phyloP scores from a whole-genome alignment of 2,329 filamentous ascomycete species.

The Zelopaecilomyces penicillatus region DNA sequence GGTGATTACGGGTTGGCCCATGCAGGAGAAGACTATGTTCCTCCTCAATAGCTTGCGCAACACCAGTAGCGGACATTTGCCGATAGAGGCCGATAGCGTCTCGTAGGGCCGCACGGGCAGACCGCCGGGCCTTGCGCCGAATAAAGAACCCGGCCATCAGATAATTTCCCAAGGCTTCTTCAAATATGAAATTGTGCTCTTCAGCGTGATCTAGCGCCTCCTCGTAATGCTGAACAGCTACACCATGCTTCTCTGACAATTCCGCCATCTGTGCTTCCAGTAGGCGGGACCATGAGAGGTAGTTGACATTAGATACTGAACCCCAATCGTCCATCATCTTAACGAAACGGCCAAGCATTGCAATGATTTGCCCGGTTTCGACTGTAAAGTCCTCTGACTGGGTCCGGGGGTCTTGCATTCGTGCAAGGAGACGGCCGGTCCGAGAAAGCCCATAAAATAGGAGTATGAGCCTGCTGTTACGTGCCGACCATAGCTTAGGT shows the following conservation, averaged over 20 bases:
- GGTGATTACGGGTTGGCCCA: constrained; percentile 49
- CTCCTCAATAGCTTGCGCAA: constrained; percentile 58
- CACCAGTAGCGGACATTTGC: constrained; percentile 59
- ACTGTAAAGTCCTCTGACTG: constrained; percentile 33
- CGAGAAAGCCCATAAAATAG: constrained; percentile 54
- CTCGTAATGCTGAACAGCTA: constrained; percentile 58
- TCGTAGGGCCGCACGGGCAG: constrained; percentile 59
- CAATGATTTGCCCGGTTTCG: constrained; percentile 40
- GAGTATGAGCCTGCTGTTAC: constrained; percentile 48
- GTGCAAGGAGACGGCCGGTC: constrained; percentile 42
- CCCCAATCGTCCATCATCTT: constrained; percentile 57
- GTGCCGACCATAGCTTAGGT: constrained; percentile 48
- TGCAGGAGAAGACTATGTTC: constrained; percentile 61
- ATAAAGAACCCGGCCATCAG: constrained; percentile 66
- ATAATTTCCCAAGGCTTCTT: constrained; percentile 66
- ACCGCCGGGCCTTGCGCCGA: constrained; percentile 54
- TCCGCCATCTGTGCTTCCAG: constrained; percentile 63
- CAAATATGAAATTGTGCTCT: constrained; percentile 56
- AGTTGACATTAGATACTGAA: constrained; percentile 60
- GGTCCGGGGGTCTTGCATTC: constrained; percentile 39
- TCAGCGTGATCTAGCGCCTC: constrained; percentile 63
- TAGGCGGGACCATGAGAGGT: constrained; percentile 58
- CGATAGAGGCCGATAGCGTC: constrained; percentile 62
- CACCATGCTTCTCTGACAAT: constrained; percentile 46
- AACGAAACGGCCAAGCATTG: constrained; percentile 46